Evolutionary conservation across 371 early-diverging fungal genomes (phyloP).

Genomic region (Blakeslea trispora): DNA sequence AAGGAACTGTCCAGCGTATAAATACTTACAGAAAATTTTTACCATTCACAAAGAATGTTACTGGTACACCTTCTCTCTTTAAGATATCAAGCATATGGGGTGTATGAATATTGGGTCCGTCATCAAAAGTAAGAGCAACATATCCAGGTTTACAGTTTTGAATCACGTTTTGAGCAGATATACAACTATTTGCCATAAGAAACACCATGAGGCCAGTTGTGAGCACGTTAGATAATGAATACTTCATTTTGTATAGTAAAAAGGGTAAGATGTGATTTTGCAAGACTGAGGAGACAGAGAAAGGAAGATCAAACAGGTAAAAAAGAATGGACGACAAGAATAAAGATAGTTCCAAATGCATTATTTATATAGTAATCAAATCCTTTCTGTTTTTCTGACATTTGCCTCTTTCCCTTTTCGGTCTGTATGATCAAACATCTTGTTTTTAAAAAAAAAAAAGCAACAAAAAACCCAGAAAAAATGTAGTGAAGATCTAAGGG

Average conservation of each 20-base stretch:
- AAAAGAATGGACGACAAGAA: no score
- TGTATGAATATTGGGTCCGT: constrained; percentile 52
- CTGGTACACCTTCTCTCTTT: constrained; percentile 40
- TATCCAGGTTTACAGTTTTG: constrained; percentile 38
- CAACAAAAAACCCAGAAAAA: no score
- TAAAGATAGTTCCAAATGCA: no score
- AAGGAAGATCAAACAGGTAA: no score
- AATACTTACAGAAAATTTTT: constrained; percentile 44
- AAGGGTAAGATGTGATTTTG: no score
- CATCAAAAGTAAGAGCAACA: constrained; percentile 64
- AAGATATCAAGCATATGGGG: constrained; percentile 41
- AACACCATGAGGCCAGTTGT: background rate
- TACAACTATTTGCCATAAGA: constrained; percentile 1
- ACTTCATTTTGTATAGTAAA: background rate
- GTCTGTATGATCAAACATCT: no score
- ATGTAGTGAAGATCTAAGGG: no score
- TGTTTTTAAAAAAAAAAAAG: no score
- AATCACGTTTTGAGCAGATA: constrained; percentile 10
- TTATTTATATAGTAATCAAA: no score
- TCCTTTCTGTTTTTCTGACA: no score
- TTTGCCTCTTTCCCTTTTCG: no score
- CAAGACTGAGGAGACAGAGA: no score
- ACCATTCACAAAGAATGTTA: constrained; percentile 66
- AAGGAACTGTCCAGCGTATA: background rate
- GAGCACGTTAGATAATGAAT: background rate